Base-by-base conservation (phyloP, 495 filamentous ascomycete species). In the Penicillium maclennaniae region DNA sequence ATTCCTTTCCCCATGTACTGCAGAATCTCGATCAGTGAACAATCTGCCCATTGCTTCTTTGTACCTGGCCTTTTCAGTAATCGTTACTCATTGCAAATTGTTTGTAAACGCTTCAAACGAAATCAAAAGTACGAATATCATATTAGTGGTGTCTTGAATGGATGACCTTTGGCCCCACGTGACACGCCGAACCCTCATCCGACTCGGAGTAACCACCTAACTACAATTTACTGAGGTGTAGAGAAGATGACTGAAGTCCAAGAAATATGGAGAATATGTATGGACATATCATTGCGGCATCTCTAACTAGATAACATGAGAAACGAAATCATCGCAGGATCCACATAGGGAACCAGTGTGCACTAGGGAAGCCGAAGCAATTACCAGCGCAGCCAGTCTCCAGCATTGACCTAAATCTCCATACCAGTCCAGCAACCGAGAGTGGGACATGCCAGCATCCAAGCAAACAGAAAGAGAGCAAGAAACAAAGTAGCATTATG, bases 251-350 rank as follows among this genome's bases (percentile, higher is more conserved):
- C 9, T 34, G 31, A 12, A 34, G 31, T 14, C 9, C 27, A 31
- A 7, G 14, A 12, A 14, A 14, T 12, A 31, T 10, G 12, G 28
- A 31, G 4, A 34, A 34, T 34, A 34, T 34, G 31, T 31, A 53
- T 41, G 41, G 37, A 42, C 49, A 58, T 23, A 53, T 45, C 41
- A 49, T 26, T 38, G 26, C 25, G 36, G 21, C 40, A 39, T 39
- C 38, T 8, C 9, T 37, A 40, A 44, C 20, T 53, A 37, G 42
- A 40, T 27, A 47, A 53, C 50, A 57, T 19, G 25, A 44, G 41
- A 27, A 48, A 47, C 19, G 20, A 46, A 27, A 44, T 21, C 16
- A 27, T 20, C 16, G 27, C 25, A 3, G 42, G 42, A n/a, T n/a
- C 44, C 43, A 17, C 16, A n/a, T 46, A 1, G 27, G 20, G 34